Base-by-base conservation (phyloP, 352 stramenopile genomes). In the Phytophthora pisi region DNA sequence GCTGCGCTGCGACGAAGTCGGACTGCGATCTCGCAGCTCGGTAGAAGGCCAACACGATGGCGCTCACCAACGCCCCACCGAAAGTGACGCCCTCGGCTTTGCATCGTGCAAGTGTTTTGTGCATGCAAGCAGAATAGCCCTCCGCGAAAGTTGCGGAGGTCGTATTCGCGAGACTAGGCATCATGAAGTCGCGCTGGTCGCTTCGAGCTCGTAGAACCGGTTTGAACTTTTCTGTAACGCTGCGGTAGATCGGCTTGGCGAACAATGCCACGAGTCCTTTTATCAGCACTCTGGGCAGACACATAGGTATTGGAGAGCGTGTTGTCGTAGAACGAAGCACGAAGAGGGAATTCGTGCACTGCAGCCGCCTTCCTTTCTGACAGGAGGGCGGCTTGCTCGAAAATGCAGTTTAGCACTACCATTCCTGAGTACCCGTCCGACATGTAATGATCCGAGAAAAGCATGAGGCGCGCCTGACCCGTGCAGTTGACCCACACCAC, bases 41-140 rank as follows among this genome's bases (percentile, higher is more conserved):
- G 52, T 70, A 72, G 51, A 75, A 81, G 0, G 60, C 55, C 15
- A 77, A 45, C 9, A 77, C 9, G 7, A 63, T 65, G 15, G 73
- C 65, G 10, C 59, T 51, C 4, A 70, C 45, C 2, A 82, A 7
- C 2, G 78, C 78, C 4, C 73, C 75, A 31, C 60, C 71, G 49
- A 84, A 73, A 2, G 75, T 81, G 30, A 76, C 76, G 5, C 38
- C 3, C 43, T 84, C 70, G 0, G 67, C 61, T 40, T 57, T 74
- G 47, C 78, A 84, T 45, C 50, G 60, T 6, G 31, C 16, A 9
- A 86, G 26, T 1, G 69, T 53, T 13, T 70, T 70, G 3, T 3
- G 16, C 55, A 79, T 62, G 43, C 72, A 77, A 7, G 28, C 50
- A 8, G 52, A 46, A 8, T 68, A 56, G 0, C 75, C 78, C 16